phyloP scores from a whole-genome alignment of 257 asterid species.

The Nicotiana knightiana region DNA sequence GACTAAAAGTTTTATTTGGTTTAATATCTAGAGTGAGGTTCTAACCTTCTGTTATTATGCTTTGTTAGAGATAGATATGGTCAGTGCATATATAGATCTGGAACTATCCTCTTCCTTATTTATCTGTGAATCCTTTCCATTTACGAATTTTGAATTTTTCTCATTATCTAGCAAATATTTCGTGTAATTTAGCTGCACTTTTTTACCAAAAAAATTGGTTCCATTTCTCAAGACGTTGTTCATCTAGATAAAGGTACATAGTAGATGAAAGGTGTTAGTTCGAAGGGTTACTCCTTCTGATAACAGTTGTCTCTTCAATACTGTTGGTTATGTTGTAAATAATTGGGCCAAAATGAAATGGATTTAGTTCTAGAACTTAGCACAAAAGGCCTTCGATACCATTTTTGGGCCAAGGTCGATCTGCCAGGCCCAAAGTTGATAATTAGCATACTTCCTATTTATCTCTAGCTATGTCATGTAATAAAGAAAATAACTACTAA shows the following conservation, averaged over 20 bases:
- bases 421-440: too few relatives aligned
- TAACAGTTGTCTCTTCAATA: slow-evolving; percentile 93
- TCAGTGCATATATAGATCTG: slow-evolving; percentile 1
- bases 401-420: too few relatives aligned
- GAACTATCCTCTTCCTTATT: neutral
- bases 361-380: too few relatives aligned
- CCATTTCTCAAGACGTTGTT: neutral
- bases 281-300: slow-evolving; percentile 93
- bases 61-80: neutral
- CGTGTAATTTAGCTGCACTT: neutral
- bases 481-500: too few relatives aligned
- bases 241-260: neutral
- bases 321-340: slow-evolving; percentile 23
- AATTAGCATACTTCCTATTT: too few relatives aligned
- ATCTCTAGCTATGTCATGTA: too few relatives aligned
- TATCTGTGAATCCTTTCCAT: neutral
- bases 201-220: neutral
- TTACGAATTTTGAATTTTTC: neutral
- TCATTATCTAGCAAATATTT: neutral
- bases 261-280: slow-evolving; percentile 65
- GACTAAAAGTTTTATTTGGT: too few relatives aligned
- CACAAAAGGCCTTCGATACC: too few relatives aligned
- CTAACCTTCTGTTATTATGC: too few relatives aligned
- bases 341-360: too few relatives aligned
- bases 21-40: too few relatives aligned